Evolutionary conservation across 73 alveolate species (phyloP).

Genomic region (Symbiodinium pilosum): DNA sequence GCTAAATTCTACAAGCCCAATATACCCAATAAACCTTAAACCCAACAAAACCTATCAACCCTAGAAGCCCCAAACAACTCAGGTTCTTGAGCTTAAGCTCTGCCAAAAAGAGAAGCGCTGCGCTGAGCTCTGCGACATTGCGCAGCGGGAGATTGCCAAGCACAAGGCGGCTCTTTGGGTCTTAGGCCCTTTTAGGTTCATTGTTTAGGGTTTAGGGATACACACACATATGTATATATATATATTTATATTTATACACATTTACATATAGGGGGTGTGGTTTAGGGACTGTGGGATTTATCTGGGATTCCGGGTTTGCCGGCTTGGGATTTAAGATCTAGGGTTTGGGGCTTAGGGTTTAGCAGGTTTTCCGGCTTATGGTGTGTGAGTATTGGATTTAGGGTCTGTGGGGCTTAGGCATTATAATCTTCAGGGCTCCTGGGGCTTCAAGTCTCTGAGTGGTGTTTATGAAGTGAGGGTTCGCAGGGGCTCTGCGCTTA

Average conservation of each 20-base stretch:
- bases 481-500: too few relatives aligned
- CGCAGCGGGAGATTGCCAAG: slow-evolving; percentile 35
- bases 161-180: slow-evolving; percentile 1
- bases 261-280: background rate
- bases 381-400: background rate
- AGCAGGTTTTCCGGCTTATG: background rate
- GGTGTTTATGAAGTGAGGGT: too few relatives aligned
- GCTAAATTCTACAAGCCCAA: too few relatives aligned
- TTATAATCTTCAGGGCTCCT: too few relatives aligned
- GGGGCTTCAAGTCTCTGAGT: too few relatives aligned
- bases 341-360: background rate
- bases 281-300: background rate
- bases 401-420: background rate
- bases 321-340: background rate
- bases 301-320: background rate
- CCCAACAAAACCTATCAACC: background rate
- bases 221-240: too few relatives aligned
- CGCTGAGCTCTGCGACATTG: slow-evolving; percentile 54
- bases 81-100: slow-evolving; percentile 31
- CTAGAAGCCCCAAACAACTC: background rate
- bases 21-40: background rate
- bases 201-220: background rate
- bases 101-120: slow-evolving; percentile 58
- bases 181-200: background rate
- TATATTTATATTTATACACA: too few relatives aligned